Percentiles rank a stretch among this genome's conserved stretches.
Conservation (phyloP, 2,329 filamentous ascomycete species). For the Achaetomium macrosporum region DNA sequence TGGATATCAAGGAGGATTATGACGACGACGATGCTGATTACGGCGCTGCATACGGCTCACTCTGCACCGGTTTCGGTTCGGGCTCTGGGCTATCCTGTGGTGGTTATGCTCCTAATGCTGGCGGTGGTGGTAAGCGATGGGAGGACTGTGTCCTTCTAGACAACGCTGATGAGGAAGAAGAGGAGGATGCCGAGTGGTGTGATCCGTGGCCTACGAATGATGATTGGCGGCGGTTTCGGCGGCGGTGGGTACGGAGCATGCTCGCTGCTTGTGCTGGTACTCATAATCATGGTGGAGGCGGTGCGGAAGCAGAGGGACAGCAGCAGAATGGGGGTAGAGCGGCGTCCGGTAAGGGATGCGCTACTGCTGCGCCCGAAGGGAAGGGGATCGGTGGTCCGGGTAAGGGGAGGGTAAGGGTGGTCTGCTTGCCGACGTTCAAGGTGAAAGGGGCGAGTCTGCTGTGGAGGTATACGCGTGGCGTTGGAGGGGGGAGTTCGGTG, state of each 20-base stretch:
- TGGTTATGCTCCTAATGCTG: neutral
- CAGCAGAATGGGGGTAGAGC: neutral
- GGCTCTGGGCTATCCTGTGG: neutral
- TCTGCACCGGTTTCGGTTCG: neutral
- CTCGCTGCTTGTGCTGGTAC: conserved; percentile 11
- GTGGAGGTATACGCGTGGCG: conserved; percentile 27
- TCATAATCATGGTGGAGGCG: neutral
- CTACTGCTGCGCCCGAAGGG: neutral
- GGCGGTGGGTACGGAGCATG: conserved; percentile 31
- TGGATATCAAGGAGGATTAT: conserved; percentile 28
- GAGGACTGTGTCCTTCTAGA: neutral
- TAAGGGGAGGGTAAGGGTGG: conserved; percentile 7
- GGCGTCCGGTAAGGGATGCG: neutral
- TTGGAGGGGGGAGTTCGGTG: neutral
- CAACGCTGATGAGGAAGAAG: conserved; percentile 3
- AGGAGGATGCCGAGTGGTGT: conserved; percentile 28
- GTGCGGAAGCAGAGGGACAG: neutral
- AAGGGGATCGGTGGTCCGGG: neutral
- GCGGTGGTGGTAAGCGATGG: conserved; percentile 2
- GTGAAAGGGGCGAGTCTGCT: conserved; percentile 29
- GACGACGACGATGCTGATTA: conserved; percentile 15
- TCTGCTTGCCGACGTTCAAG: conserved; percentile 16
- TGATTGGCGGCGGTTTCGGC: conserved; percentile 35
- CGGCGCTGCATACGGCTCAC: neutral
- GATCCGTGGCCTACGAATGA: conserved; percentile 37